Conservation (phyloP, 345 rosid genomes). For the Arabis alpina region DNA sequence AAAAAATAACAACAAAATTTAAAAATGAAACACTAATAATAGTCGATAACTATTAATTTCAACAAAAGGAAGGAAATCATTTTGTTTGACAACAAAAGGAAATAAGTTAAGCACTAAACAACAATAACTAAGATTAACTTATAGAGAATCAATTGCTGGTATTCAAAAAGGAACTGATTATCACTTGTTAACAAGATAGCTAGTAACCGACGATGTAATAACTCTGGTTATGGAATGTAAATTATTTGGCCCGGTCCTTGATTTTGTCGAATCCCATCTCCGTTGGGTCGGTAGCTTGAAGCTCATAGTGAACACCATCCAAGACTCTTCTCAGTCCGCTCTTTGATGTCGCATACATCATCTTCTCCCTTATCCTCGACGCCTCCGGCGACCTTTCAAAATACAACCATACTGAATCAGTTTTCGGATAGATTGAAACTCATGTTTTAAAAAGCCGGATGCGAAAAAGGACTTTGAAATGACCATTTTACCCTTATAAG, state of each 20-base stretch:
- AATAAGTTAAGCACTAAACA: constrained; percentile 34
- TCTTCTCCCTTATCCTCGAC: constrained; percentile 87
- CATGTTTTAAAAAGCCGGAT: background rate
- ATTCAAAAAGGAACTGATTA: background rate
- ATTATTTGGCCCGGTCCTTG: constrained; percentile 64
- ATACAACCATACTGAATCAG: too few relatives aligned
- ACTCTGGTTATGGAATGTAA: constrained; percentile 13
- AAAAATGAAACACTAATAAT: background rate
- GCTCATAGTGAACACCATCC: constrained; percentile 86
- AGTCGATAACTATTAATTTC: constrained; percentile 21
- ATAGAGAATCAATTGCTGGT: constrained; percentile 2
- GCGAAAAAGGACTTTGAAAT: background rate
- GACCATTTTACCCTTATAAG: background rate
- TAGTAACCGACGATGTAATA: constrained; percentile 33
- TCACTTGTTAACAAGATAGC: constrained; percentile 19
- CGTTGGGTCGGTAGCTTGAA: constrained; percentile 93
- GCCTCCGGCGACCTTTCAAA: constrained; percentile 72
- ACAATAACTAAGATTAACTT: constrained; percentile 17
- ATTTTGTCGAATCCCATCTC: constrained; percentile 97
- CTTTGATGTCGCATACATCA: constrained; percentile 89
- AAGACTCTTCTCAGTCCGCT: constrained; percentile 79
- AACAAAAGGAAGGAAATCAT: constrained; percentile 5
- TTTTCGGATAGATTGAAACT: background rate
- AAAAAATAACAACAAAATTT: constrained; percentile 1
- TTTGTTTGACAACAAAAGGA: background rate